A percentile compares a stretch with the other conserved stretches of the same genome.
phyloP scores from a whole-genome alignment of 1,284 basidiomycete genomes.

The Cerioporus squamosus region DNA sequence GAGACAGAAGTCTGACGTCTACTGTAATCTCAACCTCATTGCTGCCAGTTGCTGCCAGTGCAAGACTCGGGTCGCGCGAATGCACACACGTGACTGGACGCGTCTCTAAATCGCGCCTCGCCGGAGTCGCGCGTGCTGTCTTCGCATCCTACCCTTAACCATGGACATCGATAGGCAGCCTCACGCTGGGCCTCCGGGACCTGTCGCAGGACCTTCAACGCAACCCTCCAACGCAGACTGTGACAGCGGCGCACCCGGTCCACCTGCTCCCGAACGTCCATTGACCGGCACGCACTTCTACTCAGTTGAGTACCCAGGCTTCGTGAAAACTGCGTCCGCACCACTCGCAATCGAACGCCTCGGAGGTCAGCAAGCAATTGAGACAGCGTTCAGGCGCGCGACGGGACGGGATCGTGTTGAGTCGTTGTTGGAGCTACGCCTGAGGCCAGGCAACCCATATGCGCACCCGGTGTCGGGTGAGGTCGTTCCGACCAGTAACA shows the following conservation, averaged over 20 bases:
- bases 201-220: not conserved
- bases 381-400: constrained; percentile 72
- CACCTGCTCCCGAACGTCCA: constrained; percentile 45
- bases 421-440: constrained; percentile 72
- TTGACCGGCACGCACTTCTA: constrained; percentile 72
- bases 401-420: constrained; percentile 54
- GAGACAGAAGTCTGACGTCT: too few species aligned
- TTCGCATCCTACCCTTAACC: not conserved
- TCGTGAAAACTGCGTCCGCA: constrained; percentile 69
- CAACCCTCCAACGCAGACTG: not conserved
- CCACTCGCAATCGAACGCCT: constrained; percentile 66
- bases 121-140: not conserved
- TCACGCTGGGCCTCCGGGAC: constrained; percentile 12
- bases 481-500: constrained; percentile 74
- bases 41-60: too few species aligned
- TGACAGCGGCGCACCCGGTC: not conserved
- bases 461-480: constrained; percentile 85
- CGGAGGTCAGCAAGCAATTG: constrained; percentile 71
- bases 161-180: constrained; percentile 3
- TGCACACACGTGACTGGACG: constrained; percentile 23
- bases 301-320: constrained; percentile 90
- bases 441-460: constrained; percentile 75
- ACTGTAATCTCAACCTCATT: too few species aligned
- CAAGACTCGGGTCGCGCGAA: too few species aligned
- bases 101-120: constrained; percentile 5